Evolutionary conservation across 2,329 filamentous ascomycete genomes (phyloP), one percentile per base, ranked within the genome.

Genomic region (Colletotrichum musicola): DNA sequence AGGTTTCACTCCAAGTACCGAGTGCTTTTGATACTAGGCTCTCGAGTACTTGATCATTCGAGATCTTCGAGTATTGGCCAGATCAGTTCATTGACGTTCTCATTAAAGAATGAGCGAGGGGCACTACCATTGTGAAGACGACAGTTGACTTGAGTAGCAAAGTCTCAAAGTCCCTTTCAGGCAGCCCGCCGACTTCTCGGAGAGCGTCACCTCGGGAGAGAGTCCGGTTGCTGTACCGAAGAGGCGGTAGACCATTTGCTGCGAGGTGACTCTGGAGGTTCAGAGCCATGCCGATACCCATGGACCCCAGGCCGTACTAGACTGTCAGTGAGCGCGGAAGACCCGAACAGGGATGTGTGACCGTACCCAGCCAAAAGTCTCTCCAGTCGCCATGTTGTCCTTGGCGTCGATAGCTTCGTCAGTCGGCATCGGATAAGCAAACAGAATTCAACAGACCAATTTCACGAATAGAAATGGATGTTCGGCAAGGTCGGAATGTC

Each of bases 241-340:
- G 74, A 30, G 72, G 74, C 50, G 75, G 62, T 13, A 75, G 74
- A 25, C 75, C 77, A 60, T 77, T 77, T 40, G 75, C 59, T 12
- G 73, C 75, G 1, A 82, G 74, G 63, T 82, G 80, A 20, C 75
- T 77, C 74, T 82, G 80, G 7, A 82, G 76, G 62, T 82, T 82
- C 53, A 73, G 75, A 62, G 81, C 80, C 81, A 82, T 82, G 71
- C 78, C 79, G 16, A 80, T 78, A 69, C 81, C 81, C 81, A 82
- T 82, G 40, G 81, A 82, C 46, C 81, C 81, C 58, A 82, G 79
- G 69, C 81, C 81, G 46, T 55, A 69, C 66, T 69, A 62, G 22
- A 35, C 12, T 6, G 18, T 18, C 12, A 16, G 18, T 65, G 10
- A 61, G 47, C 47, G 54, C 13, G 49, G 62, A 20, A 18, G 0